Conservation (phyloP, 345 rosid species). For the Lumnitzera littorea region DNA sequence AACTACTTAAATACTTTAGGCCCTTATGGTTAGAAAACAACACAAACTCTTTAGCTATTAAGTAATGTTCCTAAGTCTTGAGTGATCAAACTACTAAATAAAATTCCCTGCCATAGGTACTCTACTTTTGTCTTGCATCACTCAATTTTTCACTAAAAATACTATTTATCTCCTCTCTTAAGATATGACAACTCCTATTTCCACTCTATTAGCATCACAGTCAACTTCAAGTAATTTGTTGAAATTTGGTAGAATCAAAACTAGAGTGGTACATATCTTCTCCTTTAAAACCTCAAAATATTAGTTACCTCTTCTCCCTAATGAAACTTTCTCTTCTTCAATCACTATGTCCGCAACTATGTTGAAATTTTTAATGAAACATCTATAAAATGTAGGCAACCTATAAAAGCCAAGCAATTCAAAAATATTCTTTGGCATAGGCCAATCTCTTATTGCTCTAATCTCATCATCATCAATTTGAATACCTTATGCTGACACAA, state of each 20-base stretch:
- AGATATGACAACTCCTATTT: background rate
- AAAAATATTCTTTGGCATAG: background rate
- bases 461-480: constrained; percentile 5
- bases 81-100: background rate
- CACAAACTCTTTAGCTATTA: background rate
- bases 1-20: too few relatives aligned
- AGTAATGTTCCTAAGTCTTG: background rate
- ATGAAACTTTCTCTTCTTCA: background rate
- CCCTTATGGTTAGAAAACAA: too few relatives aligned
- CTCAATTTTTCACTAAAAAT: too few relatives aligned
- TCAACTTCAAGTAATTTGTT: background rate
- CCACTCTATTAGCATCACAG: background rate
- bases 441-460: constrained; percentile 1
- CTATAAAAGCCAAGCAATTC: constrained; percentile 1
- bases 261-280: too few relatives aligned
- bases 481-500: background rate
- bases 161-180: background rate
- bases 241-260: background rate
- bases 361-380: background rate
- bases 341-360: background rate
- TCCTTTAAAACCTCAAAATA: background rate
- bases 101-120: background rate
- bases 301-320: background rate
- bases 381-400: constrained; percentile 1
- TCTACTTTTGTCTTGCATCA: too few relatives aligned